Conservation (phyloP, 805 yeast species). For the Kazachstania kunashirensis region DNA sequence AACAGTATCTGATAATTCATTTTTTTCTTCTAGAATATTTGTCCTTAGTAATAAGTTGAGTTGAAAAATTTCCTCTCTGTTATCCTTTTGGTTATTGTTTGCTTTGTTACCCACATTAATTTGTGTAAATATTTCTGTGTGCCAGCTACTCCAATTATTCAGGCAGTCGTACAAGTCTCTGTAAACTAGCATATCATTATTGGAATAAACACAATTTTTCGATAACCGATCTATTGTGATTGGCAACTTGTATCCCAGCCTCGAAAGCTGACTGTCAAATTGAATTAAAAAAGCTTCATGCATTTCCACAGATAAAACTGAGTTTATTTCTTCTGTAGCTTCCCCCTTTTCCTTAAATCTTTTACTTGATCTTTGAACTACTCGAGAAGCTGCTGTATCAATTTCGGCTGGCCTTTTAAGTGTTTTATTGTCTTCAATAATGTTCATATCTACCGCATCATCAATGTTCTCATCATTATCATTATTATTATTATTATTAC, state of each 20-base stretch:
- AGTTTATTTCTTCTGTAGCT: not conserved
- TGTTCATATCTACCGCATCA: too few relatives aligned
- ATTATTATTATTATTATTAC: too few relatives aligned
- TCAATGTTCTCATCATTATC: too few relatives aligned
- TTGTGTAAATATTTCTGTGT: constrained; percentile 25
- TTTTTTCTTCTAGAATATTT: constrained; percentile 20
- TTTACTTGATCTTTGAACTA: constrained; percentile 33
- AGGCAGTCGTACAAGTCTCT: constrained; percentile 29
- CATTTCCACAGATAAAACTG: not conserved
- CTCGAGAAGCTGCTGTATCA: constrained; percentile 10
- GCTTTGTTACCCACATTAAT: constrained; percentile 9
- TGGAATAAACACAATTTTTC: constrained; percentile 3
- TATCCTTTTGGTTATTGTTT: constrained; percentile 3
- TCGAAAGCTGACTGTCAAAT: constrained; percentile 5
- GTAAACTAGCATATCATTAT: constrained; percentile 3
- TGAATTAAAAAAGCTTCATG: constrained; percentile 17
- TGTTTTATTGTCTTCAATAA: too few relatives aligned
- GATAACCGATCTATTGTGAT: constrained; percentile 5
- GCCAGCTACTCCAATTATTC: constrained; percentile 30
- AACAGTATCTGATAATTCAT: not conserved
- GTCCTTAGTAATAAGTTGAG: constrained; percentile 27
- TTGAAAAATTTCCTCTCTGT: constrained; percentile 16
- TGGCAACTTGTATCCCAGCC: constrained; percentile 7
- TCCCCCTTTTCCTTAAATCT: constrained; percentile 27
- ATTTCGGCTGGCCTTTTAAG: constrained; percentile 2